phyloP scores from a whole-genome alignment of 1,139 yeast genomes.

The Geotrichum aggregatum region DNA sequence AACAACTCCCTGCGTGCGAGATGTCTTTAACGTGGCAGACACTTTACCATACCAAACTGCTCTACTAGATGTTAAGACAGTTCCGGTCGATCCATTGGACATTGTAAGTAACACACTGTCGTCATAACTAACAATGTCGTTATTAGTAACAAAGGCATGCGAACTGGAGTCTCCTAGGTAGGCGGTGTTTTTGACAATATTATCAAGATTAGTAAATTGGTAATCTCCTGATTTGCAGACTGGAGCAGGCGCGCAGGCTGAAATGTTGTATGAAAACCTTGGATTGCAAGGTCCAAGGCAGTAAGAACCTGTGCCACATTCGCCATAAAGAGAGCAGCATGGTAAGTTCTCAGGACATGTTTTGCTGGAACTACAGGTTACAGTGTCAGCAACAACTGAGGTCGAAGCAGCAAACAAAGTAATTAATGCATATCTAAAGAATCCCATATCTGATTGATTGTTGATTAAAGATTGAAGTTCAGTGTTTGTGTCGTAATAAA shows the following conservation, averaged over 20 bases:
- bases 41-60: constrained; percentile 87
- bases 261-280: constrained; percentile 53
- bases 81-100: constrained; percentile 72
- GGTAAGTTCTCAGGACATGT: constrained; percentile 68
- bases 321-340: constrained; percentile 79
- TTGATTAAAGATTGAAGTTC: background rate
- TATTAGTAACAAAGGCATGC: constrained; percentile 71
- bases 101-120: constrained; percentile 62
- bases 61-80: constrained; percentile 73
- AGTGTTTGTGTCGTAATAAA: background rate
- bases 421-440: background rate
- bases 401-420: constrained; percentile 9
- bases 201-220: constrained; percentile 31
- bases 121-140: constrained; percentile 54
- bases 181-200: constrained; percentile 40
- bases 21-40: constrained; percentile 62
- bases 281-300: constrained; percentile 88
- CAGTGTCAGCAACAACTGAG: constrained; percentile 29
- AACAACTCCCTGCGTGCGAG: constrained; percentile 75
- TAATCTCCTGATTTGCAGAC: constrained; percentile 29
- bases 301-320: constrained; percentile 76
- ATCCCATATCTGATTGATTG: background rate
- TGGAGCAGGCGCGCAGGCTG: constrained; percentile 66
- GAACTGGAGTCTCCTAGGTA: constrained; percentile 69
- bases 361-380: constrained; percentile 47